Evolutionary conservation across 2,329 filamentous ascomycete species (phyloP).

Genomic region (Plectosphaerella cucumerina): DNA sequence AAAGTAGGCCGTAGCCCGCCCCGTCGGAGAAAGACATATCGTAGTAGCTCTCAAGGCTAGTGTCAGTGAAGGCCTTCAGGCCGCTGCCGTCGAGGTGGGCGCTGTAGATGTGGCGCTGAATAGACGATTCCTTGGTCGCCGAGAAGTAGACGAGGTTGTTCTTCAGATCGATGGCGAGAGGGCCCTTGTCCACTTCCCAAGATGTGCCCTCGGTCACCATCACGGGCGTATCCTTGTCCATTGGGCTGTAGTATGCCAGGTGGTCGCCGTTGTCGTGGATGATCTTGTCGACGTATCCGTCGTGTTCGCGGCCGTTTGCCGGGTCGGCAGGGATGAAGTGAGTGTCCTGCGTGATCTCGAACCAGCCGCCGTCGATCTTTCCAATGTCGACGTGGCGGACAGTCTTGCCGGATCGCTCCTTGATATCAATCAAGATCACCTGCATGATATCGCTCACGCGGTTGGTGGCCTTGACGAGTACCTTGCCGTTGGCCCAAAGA

Average conservation of each 20-base stretch:
- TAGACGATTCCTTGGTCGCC: constrained; percentile 80
- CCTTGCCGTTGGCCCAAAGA: constrained; percentile 81
- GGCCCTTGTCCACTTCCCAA: constrained; percentile 88
- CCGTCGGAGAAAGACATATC: constrained; percentile 77
- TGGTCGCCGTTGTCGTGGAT: constrained; percentile 87
- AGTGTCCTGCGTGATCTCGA: constrained; percentile 86
- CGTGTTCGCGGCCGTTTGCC: constrained; percentile 66
- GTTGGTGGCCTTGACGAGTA: constrained; percentile 88
- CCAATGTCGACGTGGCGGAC: constrained; percentile 76
- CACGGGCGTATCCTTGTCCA: constrained; percentile 76
- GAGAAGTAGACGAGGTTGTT: constrained; percentile 90
- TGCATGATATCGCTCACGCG: constrained; percentile 89
- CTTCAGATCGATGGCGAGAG: constrained; percentile 77
- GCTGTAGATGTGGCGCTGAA: constrained; percentile 87
- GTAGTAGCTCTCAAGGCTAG: constrained; percentile 72
- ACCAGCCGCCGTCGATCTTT: constrained; percentile 92
- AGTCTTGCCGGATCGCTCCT: constrained; percentile 67
- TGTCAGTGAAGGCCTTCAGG: constrained; percentile 70
- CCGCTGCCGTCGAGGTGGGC: constrained; percentile 78
- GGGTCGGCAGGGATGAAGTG: constrained; percentile 82
- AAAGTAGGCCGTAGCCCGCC: constrained; percentile 78
- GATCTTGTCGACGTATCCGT: constrained; percentile 91
- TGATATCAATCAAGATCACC: constrained; percentile 79
- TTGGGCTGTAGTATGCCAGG: constrained; percentile 84
- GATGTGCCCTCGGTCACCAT: constrained; percentile 75